These are phyloP conservation scores for Collybia sordida DNA, from an alignment of 768 basidiomycete species.

Conservation along the genomic window DNA sequence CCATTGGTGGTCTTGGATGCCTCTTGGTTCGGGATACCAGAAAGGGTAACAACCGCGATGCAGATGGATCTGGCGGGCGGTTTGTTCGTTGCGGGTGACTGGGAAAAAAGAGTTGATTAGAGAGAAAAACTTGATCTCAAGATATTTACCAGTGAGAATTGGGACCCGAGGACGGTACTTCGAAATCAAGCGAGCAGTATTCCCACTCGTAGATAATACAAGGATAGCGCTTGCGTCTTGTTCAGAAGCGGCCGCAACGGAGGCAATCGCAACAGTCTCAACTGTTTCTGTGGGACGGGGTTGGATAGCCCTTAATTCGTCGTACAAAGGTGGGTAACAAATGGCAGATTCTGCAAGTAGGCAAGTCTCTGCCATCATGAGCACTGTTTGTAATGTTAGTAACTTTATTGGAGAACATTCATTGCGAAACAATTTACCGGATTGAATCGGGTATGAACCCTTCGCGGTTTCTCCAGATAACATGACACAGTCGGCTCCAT, in stretches of 20 bases:
- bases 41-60: slow-evolving; percentile 97
- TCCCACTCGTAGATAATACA: slow-evolving; percentile 95
- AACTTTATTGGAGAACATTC: no score
- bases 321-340: slow-evolving; percentile 92
- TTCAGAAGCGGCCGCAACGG: slow-evolving; percentile 93
- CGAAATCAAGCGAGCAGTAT: slow-evolving; percentile 92
- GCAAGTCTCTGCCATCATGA: slow-evolving; percentile 99
- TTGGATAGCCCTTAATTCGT: slow-evolving; percentile 79
- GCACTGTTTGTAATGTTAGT: slow-evolving; percentile 46
- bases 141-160: slow-evolving; percentile 82
- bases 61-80: slow-evolving; percentile 93
- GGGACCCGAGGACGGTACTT: slow-evolving; percentile 94
- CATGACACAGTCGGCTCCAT: slow-evolving; percentile 99
- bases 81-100: slow-evolving; percentile 97
- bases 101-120: neutral
- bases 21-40: slow-evolving; percentile 95
- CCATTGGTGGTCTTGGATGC: slow-evolving; percentile 88
- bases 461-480: slow-evolving; percentile 99
- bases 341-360: slow-evolving; percentile 94
- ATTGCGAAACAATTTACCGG: slow-evolving; percentile 52
- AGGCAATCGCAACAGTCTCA: slow-evolving; percentile 95
- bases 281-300: slow-evolving; percentile 89
- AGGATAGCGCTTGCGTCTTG: slow-evolving; percentile 94
- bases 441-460: slow-evolving; percentile 93
- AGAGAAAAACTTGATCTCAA: neutral